These are phyloP conservation scores for Suillus spraguei DNA, from an alignment of 768 basidiomycete species.

Conservation along the genomic window DNA sequence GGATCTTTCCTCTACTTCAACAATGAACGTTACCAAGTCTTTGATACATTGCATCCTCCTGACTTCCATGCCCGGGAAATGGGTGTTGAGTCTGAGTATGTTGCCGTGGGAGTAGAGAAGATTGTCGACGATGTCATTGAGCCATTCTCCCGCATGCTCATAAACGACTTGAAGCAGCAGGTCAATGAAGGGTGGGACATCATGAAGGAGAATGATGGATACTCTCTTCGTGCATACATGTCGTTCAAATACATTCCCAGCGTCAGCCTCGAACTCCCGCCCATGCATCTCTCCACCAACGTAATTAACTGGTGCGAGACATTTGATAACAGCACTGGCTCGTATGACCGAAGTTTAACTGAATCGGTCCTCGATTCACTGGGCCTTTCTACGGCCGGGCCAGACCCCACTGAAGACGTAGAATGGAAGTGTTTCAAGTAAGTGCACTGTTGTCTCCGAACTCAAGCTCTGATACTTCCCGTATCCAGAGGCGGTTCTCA, in stretches of 20 bases:
- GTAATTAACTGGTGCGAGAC: constrained; percentile 26
- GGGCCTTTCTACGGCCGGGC: constrained; percentile 20
- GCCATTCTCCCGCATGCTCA: constrained; percentile 21
- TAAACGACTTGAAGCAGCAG: constrained; percentile 24
- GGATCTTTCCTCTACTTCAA: constrained; percentile 30
- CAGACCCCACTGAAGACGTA: constrained; percentile 15
- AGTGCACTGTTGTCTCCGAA: constrained; percentile 12
- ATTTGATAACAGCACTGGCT: constrained; percentile 32
- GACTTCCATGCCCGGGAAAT: constrained; percentile 17
- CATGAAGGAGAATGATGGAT: constrained; percentile 26
- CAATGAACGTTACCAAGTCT: not conserved
- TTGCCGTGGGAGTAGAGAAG: constrained; percentile 21
- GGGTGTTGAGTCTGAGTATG: constrained; percentile 13
- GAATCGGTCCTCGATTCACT: constrained; percentile 37
- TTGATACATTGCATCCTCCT: not conserved
- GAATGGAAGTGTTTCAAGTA: constrained; percentile 35
- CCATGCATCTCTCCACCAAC: not conserved
- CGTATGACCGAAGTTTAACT: constrained; percentile 37
- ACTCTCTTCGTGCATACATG: constrained; percentile 30
- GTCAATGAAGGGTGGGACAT: constrained; percentile 22
- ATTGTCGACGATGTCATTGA: constrained; percentile 21
- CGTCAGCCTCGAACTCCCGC: not conserved
- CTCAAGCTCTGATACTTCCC: not conserved
- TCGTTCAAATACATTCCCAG: constrained; percentile 11
- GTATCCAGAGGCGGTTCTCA: constrained; percentile 26